Percentiles rank a stretch among this genome's conserved stretches.
phyloP scores from a whole-genome alignment of 495 filamentous ascomycete genomes.

The Daldinia vernicosa region DNA sequence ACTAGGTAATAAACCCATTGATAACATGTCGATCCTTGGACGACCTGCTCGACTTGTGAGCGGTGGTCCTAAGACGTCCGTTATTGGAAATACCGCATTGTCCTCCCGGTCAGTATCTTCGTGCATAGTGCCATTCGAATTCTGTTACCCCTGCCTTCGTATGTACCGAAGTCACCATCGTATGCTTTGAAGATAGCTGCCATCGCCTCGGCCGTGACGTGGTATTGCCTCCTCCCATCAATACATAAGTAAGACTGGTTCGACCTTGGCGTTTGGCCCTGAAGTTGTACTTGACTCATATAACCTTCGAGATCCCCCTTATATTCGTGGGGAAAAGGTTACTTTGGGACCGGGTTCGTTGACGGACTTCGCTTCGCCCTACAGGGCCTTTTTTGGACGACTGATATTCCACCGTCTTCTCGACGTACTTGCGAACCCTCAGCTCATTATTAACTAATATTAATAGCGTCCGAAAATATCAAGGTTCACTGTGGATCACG shows the following conservation, averaged over 20 bases:
- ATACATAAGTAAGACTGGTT: conserved; percentile 32
- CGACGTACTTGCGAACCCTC: neutral
- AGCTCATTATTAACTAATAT: conserved; percentile 2
- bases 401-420: conserved; percentile 6
- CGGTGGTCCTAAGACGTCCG: conserved; percentile 8
- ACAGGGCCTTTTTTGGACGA: conserved; percentile 23
- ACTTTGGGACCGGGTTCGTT: conserved; percentile 32
- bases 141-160: conserved; percentile 16
- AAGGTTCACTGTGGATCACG: conserved; percentile 18
- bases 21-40: conserved; percentile 44
- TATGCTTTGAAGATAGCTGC: conserved; percentile 27
- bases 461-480: neutral
- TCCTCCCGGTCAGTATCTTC: conserved; percentile 22
- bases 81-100: conserved; percentile 33
- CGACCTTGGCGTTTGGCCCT: conserved; percentile 18
- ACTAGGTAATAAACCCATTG: conserved; percentile 35
- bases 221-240: conserved; percentile 25
- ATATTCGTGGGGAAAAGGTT: conserved; percentile 31
- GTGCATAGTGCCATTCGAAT: conserved; percentile 19
- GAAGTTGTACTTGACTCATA: conserved; percentile 32
- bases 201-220: conserved; percentile 24
- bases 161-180: conserved; percentile 28
- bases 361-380: conserved; percentile 28
- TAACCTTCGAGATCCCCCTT: conserved; percentile 28
- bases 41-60: conserved; percentile 16